Conservation (phyloP, 1,284 basidiomycete genomes). For the Tilletiopsis washingtonensis region DNA sequence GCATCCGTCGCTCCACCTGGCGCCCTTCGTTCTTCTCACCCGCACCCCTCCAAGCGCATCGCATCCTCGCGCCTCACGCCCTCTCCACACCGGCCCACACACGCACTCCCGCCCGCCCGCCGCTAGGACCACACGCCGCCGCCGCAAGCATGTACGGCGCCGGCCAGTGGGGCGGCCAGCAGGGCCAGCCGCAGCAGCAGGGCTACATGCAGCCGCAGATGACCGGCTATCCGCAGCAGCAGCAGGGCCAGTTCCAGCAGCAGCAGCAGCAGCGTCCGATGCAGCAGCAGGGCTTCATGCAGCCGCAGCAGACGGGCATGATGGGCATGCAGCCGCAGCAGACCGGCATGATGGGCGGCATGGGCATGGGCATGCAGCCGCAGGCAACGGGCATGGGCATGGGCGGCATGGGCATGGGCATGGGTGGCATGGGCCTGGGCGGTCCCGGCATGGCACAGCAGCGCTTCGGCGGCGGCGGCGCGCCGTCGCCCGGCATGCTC, state of each 20-base stretch:
- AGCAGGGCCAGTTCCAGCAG: neutral
- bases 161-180: too few species aligned
- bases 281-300: slow-evolving; percentile 3
- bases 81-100: too few species aligned
- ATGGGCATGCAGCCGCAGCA: slow-evolving; percentile 20
- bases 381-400: slow-evolving; percentile 11
- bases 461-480: neutral
- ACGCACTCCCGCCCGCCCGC: too few species aligned
- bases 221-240: slow-evolving; percentile 25
- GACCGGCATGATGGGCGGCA: slow-evolving; percentile 16
- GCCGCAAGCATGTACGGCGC: too few species aligned
- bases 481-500: neutral
- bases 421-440: slow-evolving; percentile 9
- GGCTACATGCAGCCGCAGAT: slow-evolving; percentile 25
- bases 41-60: too few species aligned
- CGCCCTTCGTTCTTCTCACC: too few species aligned
- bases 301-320: slow-evolving; percentile 12
- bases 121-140: too few species aligned
- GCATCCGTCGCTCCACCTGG: too few species aligned
- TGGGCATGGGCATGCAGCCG: slow-evolving; percentile 18
- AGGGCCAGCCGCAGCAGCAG: slow-evolving; percentile 15
- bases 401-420: slow-evolving; percentile 13
- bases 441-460: neutral
- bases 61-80: too few species aligned
- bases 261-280: slow-evolving; percentile 3